Conservation (phyloP, 768 basidiomycete species). For the Boletus reticuloceps region DNA sequence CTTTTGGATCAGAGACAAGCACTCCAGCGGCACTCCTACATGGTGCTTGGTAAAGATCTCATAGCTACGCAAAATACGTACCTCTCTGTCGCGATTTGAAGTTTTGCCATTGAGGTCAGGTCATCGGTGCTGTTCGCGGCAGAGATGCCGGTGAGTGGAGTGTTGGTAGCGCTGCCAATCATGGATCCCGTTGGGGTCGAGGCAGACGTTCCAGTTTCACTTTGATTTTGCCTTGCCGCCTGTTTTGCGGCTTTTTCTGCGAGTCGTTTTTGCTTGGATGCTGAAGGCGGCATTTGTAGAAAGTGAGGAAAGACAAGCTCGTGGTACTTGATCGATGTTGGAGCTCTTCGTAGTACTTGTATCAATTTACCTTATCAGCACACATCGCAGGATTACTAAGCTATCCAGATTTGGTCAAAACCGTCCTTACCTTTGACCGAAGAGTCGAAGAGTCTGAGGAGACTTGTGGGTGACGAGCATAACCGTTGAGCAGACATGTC, state of each 20-base stretch:
- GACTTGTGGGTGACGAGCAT: too few relatives aligned
- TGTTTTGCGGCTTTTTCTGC: conserved; percentile 92
- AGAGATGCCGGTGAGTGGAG: conserved; percentile 80
- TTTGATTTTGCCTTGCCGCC: conserved; percentile 48
- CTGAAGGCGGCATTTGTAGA: conserved; percentile 65
- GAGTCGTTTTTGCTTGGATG: conserved; percentile 89
- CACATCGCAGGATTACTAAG: conserved; percentile 26
- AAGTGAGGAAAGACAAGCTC: conserved; percentile 3
- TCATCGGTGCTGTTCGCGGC: conserved; percentile 82
- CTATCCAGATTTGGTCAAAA: conserved; percentile 5
- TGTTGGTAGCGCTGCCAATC: conserved; percentile 61
- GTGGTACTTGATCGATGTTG: conserved; percentile 26
- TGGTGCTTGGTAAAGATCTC: conserved; percentile 5
- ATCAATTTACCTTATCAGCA: conserved; percentile 19
- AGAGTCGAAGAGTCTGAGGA: too few relatives aligned
- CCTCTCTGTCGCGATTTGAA: conserved; percentile 89
- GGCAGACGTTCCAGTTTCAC: conserved; percentile 45
- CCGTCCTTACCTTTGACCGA: too few relatives aligned
- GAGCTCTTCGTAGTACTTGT: background rate
- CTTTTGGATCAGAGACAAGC: conserved; percentile 86
- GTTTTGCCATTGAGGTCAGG: conserved; percentile 81
- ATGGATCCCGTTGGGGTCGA: conserved; percentile 65
- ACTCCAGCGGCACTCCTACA: conserved; percentile 87
- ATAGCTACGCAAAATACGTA: conserved; percentile 27
- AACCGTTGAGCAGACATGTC: too few relatives aligned